phyloP scores from a whole-genome alignment of 176 grass and related monocot species.

The Musa itinerans region DNA sequence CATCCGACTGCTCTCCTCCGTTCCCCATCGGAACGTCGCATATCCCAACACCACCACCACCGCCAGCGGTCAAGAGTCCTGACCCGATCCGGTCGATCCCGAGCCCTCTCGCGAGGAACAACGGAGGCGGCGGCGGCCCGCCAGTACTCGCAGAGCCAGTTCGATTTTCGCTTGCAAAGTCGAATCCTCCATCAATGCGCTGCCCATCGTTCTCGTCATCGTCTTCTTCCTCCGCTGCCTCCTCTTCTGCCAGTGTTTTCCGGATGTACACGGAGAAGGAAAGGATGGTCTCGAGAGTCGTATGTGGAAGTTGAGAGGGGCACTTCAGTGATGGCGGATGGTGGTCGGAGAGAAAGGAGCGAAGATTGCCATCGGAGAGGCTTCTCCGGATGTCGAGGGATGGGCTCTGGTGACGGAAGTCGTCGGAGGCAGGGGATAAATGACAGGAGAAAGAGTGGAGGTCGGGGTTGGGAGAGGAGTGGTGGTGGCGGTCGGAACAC shows the following conservation, averaged over 20 bases:
- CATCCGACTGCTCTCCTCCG: constrained; percentile 39
- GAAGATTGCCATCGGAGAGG: constrained; percentile 61
- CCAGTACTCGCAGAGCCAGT: no score
- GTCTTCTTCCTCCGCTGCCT: constrained; percentile 13
- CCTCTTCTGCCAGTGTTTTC: constrained; percentile 12
- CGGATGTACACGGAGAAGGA: constrained; percentile 31
- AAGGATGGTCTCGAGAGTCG: constrained; percentile 38
- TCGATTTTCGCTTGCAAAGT: not conserved
- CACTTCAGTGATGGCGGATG: not conserved
- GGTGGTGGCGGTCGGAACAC: constrained; percentile 18
- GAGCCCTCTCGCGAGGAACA: constrained; percentile 79
- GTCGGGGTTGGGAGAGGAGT: not conserved
- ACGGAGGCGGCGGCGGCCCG: constrained; percentile 21
- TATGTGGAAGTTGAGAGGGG: not conserved
- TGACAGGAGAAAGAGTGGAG: constrained; percentile 34
- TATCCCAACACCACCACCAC: not conserved
- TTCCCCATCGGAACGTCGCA: constrained; percentile 24
- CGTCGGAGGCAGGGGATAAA: constrained; percentile 16
- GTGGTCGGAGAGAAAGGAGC: constrained; percentile 14
- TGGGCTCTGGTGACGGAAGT: constrained; percentile 18
- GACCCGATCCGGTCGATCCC: constrained; percentile 67
- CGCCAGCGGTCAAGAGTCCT: constrained; percentile 18
- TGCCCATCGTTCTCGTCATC: constrained; percentile 15
- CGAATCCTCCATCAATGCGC: not conserved
- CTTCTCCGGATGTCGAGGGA: constrained; percentile 38